Base-by-base conservation (phyloP, 1,284 basidiomycete species). In the Xerocomus amazonicus region DNA sequence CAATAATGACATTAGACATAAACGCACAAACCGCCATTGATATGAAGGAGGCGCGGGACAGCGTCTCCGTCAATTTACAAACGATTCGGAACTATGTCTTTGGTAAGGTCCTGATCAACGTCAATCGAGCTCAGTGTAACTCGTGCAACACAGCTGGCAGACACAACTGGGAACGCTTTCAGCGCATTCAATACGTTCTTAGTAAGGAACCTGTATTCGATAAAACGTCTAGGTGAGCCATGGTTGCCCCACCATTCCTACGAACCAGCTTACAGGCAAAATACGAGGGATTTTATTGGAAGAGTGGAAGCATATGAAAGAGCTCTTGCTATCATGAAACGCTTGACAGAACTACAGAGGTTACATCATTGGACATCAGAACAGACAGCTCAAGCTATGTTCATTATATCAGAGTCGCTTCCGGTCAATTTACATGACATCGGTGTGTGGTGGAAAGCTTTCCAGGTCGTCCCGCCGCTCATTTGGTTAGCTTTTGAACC, bases 201-300 rank as follows among this genome's bases (percentile, higher is more conserved):
- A 69, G 73, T 28, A 64, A 69, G 2, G 87, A 90, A 52, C 75
- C 79, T 0, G 66, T 73, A 4, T 89, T 91, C 55, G 79, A 85
- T 66, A 89, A 87, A 63, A 70, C 76, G 0, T 65, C 72, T 47
- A 76, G 78, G 81, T 82, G 54, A 40, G 64, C 51, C n/a, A n/a
- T 23, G 19, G 12, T 27, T 16, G 3, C 5, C 10, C 4, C 13
- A 26, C 10, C 16, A 12, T 37, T 13, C 6, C 16, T n/a, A 3
- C 42, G 32, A 8, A 9, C n/a, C 9, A 17, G 17, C 44, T 52
- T 10, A 53, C 13, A 31, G 14, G 26, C n/a, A n/a, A 40, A 16
- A 40, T 16, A 9, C 19, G 43, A 61, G 58, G 35, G 53, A 62
- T 13, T 66, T 67, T 32, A 51, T 66, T 29, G 65, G 64, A 48